Conservation (phyloP, 768 basidiomycete genomes). For the Sarcomyxa edulis region DNA sequence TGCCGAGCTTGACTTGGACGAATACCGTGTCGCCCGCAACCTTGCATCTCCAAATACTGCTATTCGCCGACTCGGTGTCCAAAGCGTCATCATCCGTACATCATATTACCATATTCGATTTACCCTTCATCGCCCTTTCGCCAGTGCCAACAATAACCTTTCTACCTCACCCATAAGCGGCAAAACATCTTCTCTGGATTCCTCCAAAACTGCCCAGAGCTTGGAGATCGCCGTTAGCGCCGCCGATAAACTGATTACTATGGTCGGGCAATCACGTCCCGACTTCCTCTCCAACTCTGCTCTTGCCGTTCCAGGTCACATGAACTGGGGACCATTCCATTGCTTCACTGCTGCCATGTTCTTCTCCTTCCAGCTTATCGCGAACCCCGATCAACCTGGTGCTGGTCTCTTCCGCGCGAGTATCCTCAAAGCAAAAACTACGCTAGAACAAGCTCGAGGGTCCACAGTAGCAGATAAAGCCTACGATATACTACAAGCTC, state of each 20-base stretch:
- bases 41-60: constrained; percentile 57
- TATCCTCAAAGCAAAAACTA: constrained; percentile 62
- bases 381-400: constrained; percentile 75
- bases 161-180: constrained; percentile 15
- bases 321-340: constrained; percentile 82
- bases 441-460: constrained; percentile 61
- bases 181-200: constrained; percentile 14
- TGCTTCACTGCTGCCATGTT: constrained; percentile 87
- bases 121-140: constrained; percentile 77
- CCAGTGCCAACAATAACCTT: constrained; percentile 30
- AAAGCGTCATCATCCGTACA: constrained; percentile 75
- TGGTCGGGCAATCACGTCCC: constrained; percentile 70
- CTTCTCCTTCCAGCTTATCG: constrained; percentile 85
- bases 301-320: constrained; percentile 72
- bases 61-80: constrained; percentile 68
- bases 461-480: constrained; percentile 71
- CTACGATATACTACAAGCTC: constrained; percentile 61
- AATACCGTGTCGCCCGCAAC: constrained; percentile 67
- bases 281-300: constrained; percentile 69
- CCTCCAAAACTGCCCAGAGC: constrained; percentile 47
- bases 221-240: constrained; percentile 72
- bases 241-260: constrained; percentile 73
- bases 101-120: constrained; percentile 82
- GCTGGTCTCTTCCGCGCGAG: constrained; percentile 72
- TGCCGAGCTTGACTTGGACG: constrained; percentile 68